phyloP scores from a whole-genome alignment of 164 flowering plant genomes.

The Vitis rotundifolia region DNA sequence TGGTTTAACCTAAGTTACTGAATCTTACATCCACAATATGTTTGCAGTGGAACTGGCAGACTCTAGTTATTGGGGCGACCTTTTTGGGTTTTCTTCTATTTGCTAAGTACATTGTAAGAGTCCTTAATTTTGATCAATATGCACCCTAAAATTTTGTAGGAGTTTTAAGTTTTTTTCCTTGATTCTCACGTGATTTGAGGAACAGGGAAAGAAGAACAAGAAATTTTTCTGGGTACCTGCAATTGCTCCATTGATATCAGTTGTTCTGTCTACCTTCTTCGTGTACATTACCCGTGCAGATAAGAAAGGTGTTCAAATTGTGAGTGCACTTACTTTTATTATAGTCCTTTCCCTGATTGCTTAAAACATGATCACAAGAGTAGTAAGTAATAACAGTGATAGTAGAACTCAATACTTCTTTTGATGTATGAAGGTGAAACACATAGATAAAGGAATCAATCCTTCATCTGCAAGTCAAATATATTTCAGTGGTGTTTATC shows the following conservation, averaged over 20 bases:
- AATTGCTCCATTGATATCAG: slow-evolving; percentile 86
- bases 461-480: slow-evolving; percentile 62
- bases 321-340: slow-evolving; percentile 31
- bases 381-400: neutral
- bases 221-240: slow-evolving; percentile 88
- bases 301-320: slow-evolving; percentile 78
- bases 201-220: slow-evolving; percentile 86
- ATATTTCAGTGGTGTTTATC: slow-evolving; percentile 60
- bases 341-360: neutral
- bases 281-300: slow-evolving; percentile 86
- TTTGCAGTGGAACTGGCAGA: slow-evolving; percentile 98
- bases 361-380: neutral
- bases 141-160: neutral
- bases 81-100: slow-evolving; percentile 72
- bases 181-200: slow-evolving; percentile 14
- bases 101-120: slow-evolving; percentile 77
- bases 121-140: neutral
- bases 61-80: slow-evolving; percentile 65
- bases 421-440: slow-evolving; percentile 53
- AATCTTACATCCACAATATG: neutral
- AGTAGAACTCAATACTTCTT: neutral
- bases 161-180: neutral
- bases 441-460: slow-evolving; percentile 72
- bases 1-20: neutral
- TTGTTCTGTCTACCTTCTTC: slow-evolving; percentile 71